phyloP scores from a whole-genome alignment of 352 stramenopile species.

The Phytophthora tentaculata region DNA sequence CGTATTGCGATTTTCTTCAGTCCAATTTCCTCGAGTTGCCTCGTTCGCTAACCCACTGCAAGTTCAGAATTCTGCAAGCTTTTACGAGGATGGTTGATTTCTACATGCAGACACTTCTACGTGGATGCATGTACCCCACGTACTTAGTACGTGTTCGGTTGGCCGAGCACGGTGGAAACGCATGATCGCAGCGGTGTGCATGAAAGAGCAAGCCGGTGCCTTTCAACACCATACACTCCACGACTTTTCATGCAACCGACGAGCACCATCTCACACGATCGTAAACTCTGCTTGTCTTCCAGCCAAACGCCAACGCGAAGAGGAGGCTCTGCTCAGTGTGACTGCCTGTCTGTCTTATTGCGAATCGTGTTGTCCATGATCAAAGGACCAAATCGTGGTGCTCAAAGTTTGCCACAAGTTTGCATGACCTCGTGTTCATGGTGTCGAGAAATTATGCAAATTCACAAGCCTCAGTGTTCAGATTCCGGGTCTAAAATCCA shows the following conservation, averaged over 20 bases:
- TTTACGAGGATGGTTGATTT: too few relatives aligned
- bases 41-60: too few relatives aligned
- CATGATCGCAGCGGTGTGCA: not conserved
- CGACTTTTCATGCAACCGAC: slow-evolving; percentile 1
- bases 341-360: not conserved
- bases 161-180: too few relatives aligned
- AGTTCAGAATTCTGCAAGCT: too few relatives aligned
- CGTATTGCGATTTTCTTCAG: too few relatives aligned
- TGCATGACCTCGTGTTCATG: not conserved
- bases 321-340: not conserved
- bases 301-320: not conserved
- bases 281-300: not conserved
- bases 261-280: not conserved
- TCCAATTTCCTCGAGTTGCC: too few relatives aligned
- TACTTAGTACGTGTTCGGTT: too few relatives aligned
- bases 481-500: slow-evolving; percentile 6
- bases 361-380: not conserved
- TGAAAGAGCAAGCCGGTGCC: not conserved
- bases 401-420: not conserved
- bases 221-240: not conserved
- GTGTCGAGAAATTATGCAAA: not conserved
- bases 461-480: too few relatives aligned
- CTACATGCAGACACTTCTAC: too few relatives aligned
- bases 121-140: too few relatives aligned
- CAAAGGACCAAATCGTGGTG: not conserved